Evolutionary conservation across 805 yeast genomes (phyloP).

Genomic region (Sungouiozyma intestinalis): DNA sequence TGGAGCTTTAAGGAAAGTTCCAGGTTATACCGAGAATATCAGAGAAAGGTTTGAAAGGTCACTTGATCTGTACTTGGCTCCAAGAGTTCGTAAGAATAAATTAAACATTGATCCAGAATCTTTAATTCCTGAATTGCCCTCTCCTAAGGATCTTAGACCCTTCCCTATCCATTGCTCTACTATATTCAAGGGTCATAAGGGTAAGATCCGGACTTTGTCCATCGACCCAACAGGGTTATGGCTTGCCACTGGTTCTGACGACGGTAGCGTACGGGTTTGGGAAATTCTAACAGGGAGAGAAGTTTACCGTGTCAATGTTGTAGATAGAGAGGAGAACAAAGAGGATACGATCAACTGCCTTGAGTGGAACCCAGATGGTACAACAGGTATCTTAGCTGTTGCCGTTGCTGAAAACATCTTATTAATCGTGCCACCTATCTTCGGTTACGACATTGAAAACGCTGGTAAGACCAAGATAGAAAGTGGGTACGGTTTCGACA

Average conservation of each 20-base stretch:
- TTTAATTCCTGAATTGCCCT: constrained; percentile 89
- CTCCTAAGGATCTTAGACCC: constrained; percentile 92
- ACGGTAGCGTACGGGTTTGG: constrained; percentile 94
- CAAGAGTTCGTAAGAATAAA: constrained; percentile 85
- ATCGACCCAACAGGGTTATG: constrained; percentile 86
- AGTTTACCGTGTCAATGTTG: constrained; percentile 52
- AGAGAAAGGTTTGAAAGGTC: constrained; percentile 92
- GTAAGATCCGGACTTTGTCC: constrained; percentile 69
- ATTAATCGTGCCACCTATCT: constrained; percentile 80
- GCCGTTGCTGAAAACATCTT: constrained; percentile 73
- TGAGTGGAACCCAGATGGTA: constrained; percentile 81
- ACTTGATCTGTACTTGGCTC: constrained; percentile 88
- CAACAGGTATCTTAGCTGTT: constrained; percentile 71
- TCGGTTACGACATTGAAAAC: constrained; percentile 81
- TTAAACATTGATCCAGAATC: constrained; percentile 93
- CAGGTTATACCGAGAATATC: constrained; percentile 77
- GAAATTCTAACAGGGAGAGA: constrained; percentile 93
- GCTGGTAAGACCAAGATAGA: constrained; percentile 69
- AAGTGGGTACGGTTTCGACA: constrained; percentile 83
- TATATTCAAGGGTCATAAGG: constrained; percentile 71
- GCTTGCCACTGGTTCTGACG: constrained; percentile 97
- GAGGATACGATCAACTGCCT: constrained; percentile 74
- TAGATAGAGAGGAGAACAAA: constrained; percentile 41
- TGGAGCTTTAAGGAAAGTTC: constrained; percentile 77
- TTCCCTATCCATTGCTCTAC: constrained; percentile 91